Evolutionary conservation across 352 stramenopile species (phyloP).

Genomic region (Phytophthora pinifolia): DNA sequence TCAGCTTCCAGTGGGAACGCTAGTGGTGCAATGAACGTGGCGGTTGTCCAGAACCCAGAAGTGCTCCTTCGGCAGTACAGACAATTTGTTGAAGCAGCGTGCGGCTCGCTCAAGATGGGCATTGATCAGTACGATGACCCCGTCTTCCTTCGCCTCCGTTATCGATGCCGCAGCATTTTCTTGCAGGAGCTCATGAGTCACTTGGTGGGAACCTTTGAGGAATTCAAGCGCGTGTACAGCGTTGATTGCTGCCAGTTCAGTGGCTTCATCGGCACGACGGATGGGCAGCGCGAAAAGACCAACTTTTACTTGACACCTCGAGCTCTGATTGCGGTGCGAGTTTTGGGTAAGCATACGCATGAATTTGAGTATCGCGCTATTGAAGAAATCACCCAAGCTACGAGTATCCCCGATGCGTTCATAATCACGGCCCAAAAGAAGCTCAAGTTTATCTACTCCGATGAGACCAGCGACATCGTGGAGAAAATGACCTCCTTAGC

Average conservation of each 20-base stretch:
- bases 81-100: constrained; percentile 66
- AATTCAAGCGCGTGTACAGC: constrained; percentile 70
- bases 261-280: constrained; percentile 66
- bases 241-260: constrained; percentile 77
- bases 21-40: constrained; percentile 21
- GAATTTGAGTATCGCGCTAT: constrained; percentile 77
- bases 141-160: constrained; percentile 69
- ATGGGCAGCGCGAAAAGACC: constrained; percentile 74
- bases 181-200: constrained; percentile 85
- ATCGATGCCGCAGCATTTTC: constrained; percentile 75
- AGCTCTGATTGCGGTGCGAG: constrained; percentile 59
- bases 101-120: constrained; percentile 54
- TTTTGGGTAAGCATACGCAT: constrained; percentile 70
- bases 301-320: constrained; percentile 70
- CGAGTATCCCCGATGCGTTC: constrained; percentile 55
- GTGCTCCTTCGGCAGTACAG: constrained; percentile 72
- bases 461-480: constrained; percentile 57
- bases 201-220: constrained; percentile 71
- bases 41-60: constrained; percentile 72
- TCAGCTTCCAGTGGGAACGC: constrained; percentile 40
- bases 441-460: constrained; percentile 72
- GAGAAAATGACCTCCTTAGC: constrained; percentile 64
- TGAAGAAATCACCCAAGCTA: constrained; percentile 46
- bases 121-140: constrained; percentile 66
- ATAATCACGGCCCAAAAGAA: constrained; percentile 62